Base-by-base conservation (phyloP, 805 yeast genomes). In the Yarrowia osloensis region DNA sequence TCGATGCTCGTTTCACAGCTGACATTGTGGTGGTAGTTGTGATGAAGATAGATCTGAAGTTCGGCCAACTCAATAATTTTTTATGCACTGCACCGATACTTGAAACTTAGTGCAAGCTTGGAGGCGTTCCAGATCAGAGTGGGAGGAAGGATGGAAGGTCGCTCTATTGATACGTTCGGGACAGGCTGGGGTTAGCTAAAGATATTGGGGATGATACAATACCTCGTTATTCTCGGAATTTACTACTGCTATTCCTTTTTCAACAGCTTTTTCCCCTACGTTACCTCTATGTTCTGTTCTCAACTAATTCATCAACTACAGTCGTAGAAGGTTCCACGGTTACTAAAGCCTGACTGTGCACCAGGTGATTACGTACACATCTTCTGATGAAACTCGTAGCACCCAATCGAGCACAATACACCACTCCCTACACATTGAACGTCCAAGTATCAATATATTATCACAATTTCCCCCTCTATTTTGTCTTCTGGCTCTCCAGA, bases 1-100 rank as follows among this genome's bases (percentile, higher is more conserved):
- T 61, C 24, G 66, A 61, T n/a, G 66, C 52, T 46, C 66, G 66
- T 46, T 61, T 61, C 31, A 61, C 66, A 22, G 63, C 49, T 13
- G 54, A 61, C 66, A 61, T 61, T 29, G n/a, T 59, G 47, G 21
- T 22, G 47, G 29, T 19, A 29, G 15, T 9, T 29, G 29, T 29
- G 39, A 8, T 42, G 52, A 31, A 40, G 40, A 59, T 42, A 17
- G 40, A 42, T 42, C 40, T 54, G 62, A 54, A 26, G 47, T 39
- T 54, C 15, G 17, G 9, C 19, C 62, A 57, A n/a, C 37, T 13
- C 47, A 37, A 39, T 39, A 40, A 57, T 57, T 57, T 57, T 57
- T 57, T 57, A 39, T 57, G 63, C 63, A 57, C 49, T 57, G 63
- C 63, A 57, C 37, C n/a, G 55, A 49, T 49, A 22, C 52, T 21